A percentile compares a stretch with the other conserved stretches of the same genome.
These are phyloP conservation scores for Auricularia sp. DNA, from an alignment of 768 basidiomycete genomes.

Conservation along the genomic window DNA sequence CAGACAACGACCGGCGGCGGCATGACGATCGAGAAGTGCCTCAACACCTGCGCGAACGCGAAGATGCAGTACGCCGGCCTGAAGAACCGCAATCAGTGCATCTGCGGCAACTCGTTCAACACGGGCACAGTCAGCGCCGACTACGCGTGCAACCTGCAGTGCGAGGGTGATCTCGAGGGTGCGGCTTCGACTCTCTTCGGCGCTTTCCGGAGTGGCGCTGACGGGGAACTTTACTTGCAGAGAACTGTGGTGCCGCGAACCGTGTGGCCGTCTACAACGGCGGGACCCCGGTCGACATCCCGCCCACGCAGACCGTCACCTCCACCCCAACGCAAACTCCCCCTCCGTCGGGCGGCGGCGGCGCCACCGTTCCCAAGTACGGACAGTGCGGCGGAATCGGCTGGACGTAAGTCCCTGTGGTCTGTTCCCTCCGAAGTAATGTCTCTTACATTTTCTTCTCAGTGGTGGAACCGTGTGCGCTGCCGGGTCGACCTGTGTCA, in stretches of 20 bases:
- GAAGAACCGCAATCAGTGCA: conserved; percentile 8
- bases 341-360: background rate
- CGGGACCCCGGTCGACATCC: conserved; percentile 3
- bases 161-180: conserved; percentile 9
- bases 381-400: conserved; percentile 4
- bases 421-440: background rate
- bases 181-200: background rate
- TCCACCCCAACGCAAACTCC: background rate
- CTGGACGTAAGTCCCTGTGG: background rate
- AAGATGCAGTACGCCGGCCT: conserved; percentile 9
- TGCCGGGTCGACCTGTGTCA: background rate
- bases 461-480: background rate
- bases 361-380: background rate
- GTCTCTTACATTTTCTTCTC: background rate
- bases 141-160: conserved; percentile 11
- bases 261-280: conserved; percentile 10
- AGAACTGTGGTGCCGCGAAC: conserved; percentile 10
- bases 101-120: conserved; percentile 8
- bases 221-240: background rate
- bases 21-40: conserved; percentile 11
- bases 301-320: conserved; percentile 2
- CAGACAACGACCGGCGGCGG: background rate
- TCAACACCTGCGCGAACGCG: conserved; percentile 9
- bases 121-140: conserved; percentile 9
- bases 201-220: background rate